Evolutionary conservation across 1,139 yeast genomes (phyloP).

Genomic region (Hemisphaericaspora xylanilytica): DNA sequence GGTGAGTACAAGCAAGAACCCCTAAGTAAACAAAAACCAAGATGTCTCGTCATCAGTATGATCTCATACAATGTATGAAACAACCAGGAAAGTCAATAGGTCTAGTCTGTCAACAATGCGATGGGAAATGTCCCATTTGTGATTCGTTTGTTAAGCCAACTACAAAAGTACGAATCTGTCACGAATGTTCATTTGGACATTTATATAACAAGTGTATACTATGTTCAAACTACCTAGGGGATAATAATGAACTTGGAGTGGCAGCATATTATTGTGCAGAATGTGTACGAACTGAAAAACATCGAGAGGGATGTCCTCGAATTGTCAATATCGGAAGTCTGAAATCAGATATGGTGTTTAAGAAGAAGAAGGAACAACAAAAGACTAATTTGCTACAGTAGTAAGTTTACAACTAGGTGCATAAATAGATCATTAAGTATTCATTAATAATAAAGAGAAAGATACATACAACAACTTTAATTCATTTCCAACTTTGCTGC

Average conservation of each 20-base stretch:
- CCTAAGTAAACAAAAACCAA: too few relatives aligned
- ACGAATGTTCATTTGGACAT: conserved; percentile 79
- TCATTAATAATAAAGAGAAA: not conserved
- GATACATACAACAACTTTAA: conserved; percentile 11
- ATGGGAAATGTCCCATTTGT: conserved; percentile 89
- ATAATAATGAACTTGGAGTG: conserved; percentile 39
- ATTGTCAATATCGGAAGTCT: conserved; percentile 77
- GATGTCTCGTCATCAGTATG: conserved; percentile 95
- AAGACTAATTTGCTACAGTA: conserved; percentile 4
- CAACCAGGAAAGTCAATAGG: conserved; percentile 79
- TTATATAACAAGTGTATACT: conserved; percentile 64
- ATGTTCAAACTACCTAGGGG: conserved; percentile 58
- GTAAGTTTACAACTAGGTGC: not conserved
- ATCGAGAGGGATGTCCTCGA: conserved; percentile 92
- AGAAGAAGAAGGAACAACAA: conserved; percentile 30
- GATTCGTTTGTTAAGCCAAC: conserved; percentile 83
- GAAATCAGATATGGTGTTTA: conserved; percentile 65
- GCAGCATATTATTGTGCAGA: conserved; percentile 86
- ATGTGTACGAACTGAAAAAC: conserved; percentile 76
- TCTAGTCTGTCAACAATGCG: conserved; percentile 77
- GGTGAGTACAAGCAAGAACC: too few relatives aligned
- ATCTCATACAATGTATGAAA: conserved; percentile 79
- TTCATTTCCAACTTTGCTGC: conserved; percentile 18
- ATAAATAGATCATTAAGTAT: not conserved
- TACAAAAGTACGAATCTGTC: conserved; percentile 73